Percentiles rank a stretch among this genome's conserved stretches.
Evolutionary conservation across 352 stramenopile genomes (phyloP).

Genomic region (Phytopythium boreale): DNA sequence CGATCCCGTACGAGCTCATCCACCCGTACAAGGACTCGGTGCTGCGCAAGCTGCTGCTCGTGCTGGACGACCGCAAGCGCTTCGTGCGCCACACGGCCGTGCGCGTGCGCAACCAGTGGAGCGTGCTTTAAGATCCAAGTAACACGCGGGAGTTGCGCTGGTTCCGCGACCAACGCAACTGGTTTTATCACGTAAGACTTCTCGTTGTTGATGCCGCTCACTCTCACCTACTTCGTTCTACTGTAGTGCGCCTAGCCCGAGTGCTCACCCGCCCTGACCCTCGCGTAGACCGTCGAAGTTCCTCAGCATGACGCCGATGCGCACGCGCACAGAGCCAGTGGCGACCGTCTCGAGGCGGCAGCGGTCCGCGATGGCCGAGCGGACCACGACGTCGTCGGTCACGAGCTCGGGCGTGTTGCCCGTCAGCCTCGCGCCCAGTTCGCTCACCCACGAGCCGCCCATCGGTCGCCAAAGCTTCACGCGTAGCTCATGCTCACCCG

Average conservation of each 20-base stretch:
- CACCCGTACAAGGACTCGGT: slow-evolving; percentile 86
- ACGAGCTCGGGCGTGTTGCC: slow-evolving; percentile 52
- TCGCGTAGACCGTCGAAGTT: slow-evolving; percentile 31
- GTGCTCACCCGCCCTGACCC: not conserved
- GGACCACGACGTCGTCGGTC: slow-evolving; percentile 58
- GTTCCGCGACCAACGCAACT: not conserved
- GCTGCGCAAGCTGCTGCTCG: slow-evolving; percentile 65
- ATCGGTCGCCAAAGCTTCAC: slow-evolving; percentile 60
- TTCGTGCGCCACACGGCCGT: slow-evolving; percentile 85
- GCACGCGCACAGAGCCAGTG: slow-evolving; percentile 45
- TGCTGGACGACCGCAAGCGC: slow-evolving; percentile 85
- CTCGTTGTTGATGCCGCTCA: not conserved
- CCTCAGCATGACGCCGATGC: slow-evolving; percentile 45
- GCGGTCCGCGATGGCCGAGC: slow-evolving; percentile 47
- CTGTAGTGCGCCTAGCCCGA: no score
- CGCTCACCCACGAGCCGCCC: slow-evolving; percentile 37
- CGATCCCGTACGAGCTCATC: slow-evolving; percentile 84
- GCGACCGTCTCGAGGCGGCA: slow-evolving; percentile 65
- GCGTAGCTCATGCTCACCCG: slow-evolving; percentile 44
- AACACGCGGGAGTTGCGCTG: not conserved
- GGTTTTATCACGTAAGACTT: not conserved
- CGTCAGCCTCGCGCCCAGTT: slow-evolving; percentile 44
- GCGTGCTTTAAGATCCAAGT: slow-evolving; percentile 56
- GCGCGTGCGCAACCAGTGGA: slow-evolving; percentile 90
- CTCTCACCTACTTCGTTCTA: not conserved